Evolutionary conservation across 2,329 filamentous ascomycete genomes (phyloP).

Genomic region (Xylariaceae sp.): DNA sequence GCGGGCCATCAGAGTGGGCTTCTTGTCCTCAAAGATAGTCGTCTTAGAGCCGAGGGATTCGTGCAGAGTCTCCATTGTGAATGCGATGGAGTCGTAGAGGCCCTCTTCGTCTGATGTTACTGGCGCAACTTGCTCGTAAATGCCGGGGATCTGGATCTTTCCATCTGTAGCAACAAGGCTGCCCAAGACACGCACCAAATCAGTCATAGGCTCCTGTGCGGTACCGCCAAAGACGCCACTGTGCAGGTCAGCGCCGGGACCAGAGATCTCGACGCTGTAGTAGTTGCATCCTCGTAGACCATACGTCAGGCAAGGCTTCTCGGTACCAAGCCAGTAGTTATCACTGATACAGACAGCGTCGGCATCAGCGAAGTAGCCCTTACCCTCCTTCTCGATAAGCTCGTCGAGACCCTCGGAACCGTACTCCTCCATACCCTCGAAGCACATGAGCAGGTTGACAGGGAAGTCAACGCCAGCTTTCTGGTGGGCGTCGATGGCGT

Average conservation of each 20-base stretch:
- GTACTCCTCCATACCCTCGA: conserved; percentile 99
- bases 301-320: conserved; percentile 97
- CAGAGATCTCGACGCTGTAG: conserved; percentile 87
- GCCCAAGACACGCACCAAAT: conserved; percentile 78
- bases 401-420: conserved; percentile 95
- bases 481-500: conserved; percentile 96
- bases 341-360: conserved; percentile 98
- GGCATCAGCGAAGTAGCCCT: conserved; percentile 91
- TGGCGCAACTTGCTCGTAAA: conserved; percentile 89
- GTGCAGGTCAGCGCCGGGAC: conserved; percentile 90
- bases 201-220: conserved; percentile 97
- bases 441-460: conserved; percentile 98
- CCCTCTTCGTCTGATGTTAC: conserved; percentile 81
- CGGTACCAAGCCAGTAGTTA: conserved; percentile 99
- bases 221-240: conserved; percentile 96
- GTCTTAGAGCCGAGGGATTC: conserved; percentile 88
- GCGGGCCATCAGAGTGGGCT: conserved; percentile 88
- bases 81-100: conserved; percentile 87
- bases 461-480: conserved; percentile 93
- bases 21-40: conserved; percentile 83
- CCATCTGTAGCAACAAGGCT: conserved; percentile 85
- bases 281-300: conserved; percentile 97
- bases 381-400: conserved; percentile 85
- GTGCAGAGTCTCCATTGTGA: conserved; percentile 94
- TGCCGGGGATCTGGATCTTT: conserved; percentile 90